phyloP scores from a whole-genome alignment of 768 basidiomycete genomes.

The Pulveroboletus sp. region DNA sequence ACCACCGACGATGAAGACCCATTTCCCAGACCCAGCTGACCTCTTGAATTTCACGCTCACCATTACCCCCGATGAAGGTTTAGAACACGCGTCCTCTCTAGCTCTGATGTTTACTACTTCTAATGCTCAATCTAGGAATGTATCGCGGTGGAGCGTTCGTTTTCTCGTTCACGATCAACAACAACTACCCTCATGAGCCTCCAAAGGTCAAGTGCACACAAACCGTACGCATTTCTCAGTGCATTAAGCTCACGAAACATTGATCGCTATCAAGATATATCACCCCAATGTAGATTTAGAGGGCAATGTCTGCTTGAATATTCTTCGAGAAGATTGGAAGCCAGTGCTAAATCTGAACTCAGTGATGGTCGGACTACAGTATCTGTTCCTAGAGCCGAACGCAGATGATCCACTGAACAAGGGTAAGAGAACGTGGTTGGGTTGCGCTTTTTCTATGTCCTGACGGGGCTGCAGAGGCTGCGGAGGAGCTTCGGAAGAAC shows the following conservation, averaged over 20 bases:
- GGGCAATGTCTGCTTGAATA: slow-evolving; percentile 98
- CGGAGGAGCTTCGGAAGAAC: slow-evolving; percentile 87
- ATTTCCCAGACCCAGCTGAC: slow-evolving; percentile 89
- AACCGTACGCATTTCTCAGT: slow-evolving; percentile 51
- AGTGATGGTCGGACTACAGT: slow-evolving; percentile 97
- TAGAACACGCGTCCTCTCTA: slow-evolving; percentile 13
- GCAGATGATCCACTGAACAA: slow-evolving; percentile 99
- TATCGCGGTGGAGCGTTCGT: slow-evolving; percentile 93
- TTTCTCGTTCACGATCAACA: slow-evolving; percentile 95
- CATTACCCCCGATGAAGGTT: slow-evolving; percentile 98
- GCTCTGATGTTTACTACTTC: slow-evolving; percentile 2
- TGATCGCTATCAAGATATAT: slow-evolving; percentile 67
- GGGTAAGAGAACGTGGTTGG: slow-evolving; percentile 48
- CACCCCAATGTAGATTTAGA: slow-evolving; percentile 98
- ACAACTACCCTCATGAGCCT: slow-evolving; percentile 98
- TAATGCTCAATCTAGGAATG: slow-evolving; percentile 61
- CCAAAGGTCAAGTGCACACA: slow-evolving; percentile 98
- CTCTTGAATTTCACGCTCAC: slow-evolving; percentile 95
- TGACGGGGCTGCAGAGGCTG: slow-evolving; percentile 67
- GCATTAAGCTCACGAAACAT: neutral
- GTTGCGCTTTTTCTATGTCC: neutral
- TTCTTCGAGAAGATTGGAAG: slow-evolving; percentile 99
- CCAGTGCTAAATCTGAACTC: slow-evolving; percentile 96
- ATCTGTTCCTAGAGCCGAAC: slow-evolving; percentile 97
- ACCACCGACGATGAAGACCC: slow-evolving; percentile 91